Conservation (phyloP, 176 grass and related monocot genomes). For the Hyparrhenia diplandra region DNA sequence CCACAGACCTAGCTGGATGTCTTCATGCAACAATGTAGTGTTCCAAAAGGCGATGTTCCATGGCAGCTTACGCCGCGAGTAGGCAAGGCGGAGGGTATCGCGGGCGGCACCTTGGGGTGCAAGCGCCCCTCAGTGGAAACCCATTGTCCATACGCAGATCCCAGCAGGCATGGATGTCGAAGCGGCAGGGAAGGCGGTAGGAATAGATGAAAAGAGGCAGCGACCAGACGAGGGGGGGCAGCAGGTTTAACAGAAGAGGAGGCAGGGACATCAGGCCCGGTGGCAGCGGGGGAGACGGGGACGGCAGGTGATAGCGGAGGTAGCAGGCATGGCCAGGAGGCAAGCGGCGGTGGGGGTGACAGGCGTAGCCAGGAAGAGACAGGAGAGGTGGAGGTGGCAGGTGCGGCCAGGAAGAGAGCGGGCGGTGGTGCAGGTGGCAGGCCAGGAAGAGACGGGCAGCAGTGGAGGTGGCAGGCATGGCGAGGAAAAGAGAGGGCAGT, state of each 20-base stretch:
- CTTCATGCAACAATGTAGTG: background rate
- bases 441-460: too few relatives aligned
- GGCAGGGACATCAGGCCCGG: too few relatives aligned
- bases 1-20: background rate
- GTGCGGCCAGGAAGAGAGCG: too few relatives aligned
- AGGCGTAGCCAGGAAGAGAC: too few relatives aligned
- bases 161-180: background rate
- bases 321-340: too few relatives aligned
- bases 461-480: too few relatives aligned
- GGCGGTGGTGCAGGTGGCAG: background rate
- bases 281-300: background rate
- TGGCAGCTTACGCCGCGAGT: background rate
- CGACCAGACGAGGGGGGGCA: background rate
- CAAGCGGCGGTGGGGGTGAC: too few relatives aligned
- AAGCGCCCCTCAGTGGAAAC: background rate
- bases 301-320: too few relatives aligned
- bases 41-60: background rate
- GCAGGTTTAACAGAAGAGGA: too few relatives aligned
- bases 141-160: background rate
- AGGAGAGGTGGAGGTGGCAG: too few relatives aligned
- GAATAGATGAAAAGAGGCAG: background rate
- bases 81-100: background rate
- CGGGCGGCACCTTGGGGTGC: background rate
- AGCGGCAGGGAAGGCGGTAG: background rate
- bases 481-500: too few relatives aligned